Conservation (phyloP, 108 stramenopile genomes). For the Pseudonitzschia pungens region DNA sequence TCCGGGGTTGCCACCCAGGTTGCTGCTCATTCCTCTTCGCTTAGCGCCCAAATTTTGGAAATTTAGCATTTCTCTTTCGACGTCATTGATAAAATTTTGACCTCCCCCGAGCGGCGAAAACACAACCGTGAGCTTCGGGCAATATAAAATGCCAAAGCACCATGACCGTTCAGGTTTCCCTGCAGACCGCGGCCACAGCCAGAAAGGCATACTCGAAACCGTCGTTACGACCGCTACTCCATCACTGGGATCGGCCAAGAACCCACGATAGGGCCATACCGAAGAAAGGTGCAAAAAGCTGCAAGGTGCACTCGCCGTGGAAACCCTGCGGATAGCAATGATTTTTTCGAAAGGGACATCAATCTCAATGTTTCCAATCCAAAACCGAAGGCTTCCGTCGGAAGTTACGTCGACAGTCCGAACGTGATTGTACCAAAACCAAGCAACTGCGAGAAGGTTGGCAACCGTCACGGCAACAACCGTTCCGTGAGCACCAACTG, state of each 20-base stretch:
- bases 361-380: constrained; percentile 89
- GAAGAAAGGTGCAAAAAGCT: constrained; percentile 34
- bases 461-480: constrained; percentile 76
- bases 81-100: constrained; percentile 75
- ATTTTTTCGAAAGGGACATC: constrained; percentile 88
- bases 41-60: constrained; percentile 25
- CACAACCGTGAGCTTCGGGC: constrained; percentile 78
- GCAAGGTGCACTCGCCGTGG: constrained; percentile 31
- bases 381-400: constrained; percentile 81
- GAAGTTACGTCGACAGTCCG: constrained; percentile 81
- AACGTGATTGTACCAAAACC: constrained; percentile 91
- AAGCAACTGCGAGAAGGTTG: constrained; percentile 76
- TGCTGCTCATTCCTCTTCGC: constrained; percentile 6
- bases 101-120: constrained; percentile 80
- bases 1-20: constrained; percentile 5
- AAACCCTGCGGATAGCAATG: constrained; percentile 55
- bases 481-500: constrained; percentile 83
- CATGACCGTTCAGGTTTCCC: constrained; percentile 78
- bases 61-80: constrained; percentile 81
- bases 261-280: constrained; percentile 74
- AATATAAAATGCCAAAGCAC: constrained; percentile 64
- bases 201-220: constrained; percentile 82
- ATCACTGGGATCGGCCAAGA: constrained; percentile 65
- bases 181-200: constrained; percentile 83
- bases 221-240: constrained; percentile 82